Percentiles rank a stretch among this genome's conserved stretches.
Conservation (phyloP, 148 eudicot genomes). For the Vaccinium myrtillus region DNA sequence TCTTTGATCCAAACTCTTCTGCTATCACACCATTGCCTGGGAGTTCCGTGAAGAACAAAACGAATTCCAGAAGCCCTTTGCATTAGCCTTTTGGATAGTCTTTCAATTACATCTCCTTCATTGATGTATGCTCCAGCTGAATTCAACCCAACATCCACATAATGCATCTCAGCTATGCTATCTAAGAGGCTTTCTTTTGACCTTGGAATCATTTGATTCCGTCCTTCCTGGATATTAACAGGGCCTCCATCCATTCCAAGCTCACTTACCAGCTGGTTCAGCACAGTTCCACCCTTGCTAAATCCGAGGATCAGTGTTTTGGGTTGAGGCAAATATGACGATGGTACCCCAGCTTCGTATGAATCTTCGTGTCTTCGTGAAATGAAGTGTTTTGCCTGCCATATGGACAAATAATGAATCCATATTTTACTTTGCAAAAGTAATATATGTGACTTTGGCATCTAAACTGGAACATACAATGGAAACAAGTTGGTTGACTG, state of each 20-base stretch:
- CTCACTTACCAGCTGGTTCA: conserved; percentile 80
- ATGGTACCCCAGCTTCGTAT: conserved; percentile 28
- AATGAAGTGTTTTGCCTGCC: conserved; percentile 39
- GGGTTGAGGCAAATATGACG: conserved; percentile 30
- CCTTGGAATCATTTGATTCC: conserved; percentile 44
- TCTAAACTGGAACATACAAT: not conserved
- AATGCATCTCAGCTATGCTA: conserved; percentile 79
- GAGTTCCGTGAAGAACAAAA: conserved; percentile 81
- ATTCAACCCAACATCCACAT: conserved; percentile 87
- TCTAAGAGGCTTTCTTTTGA: conserved; percentile 61
- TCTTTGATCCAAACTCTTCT: conserved; percentile 60
- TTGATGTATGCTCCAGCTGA: conserved; percentile 80
- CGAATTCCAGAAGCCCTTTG: conserved; percentile 33
- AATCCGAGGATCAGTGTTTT: conserved; percentile 72
- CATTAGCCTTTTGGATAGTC: conserved; percentile 36
- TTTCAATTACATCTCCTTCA: conserved; percentile 39
- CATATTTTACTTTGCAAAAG: not conserved
- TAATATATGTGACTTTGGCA: not conserved
- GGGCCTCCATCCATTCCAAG: conserved; percentile 24
- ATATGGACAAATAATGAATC: conserved; percentile 6
- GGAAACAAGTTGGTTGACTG: not conserved
- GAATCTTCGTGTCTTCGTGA: conserved; percentile 31
- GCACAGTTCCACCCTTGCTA: conserved; percentile 85
- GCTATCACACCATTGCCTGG: conserved; percentile 82
- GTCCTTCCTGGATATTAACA: conserved; percentile 13